A percentile compares a stretch with the other conserved stretches of the same genome.
Conservation (phyloP, 1,284 basidiomycete species). For the Tilletia walkeri region DNA sequence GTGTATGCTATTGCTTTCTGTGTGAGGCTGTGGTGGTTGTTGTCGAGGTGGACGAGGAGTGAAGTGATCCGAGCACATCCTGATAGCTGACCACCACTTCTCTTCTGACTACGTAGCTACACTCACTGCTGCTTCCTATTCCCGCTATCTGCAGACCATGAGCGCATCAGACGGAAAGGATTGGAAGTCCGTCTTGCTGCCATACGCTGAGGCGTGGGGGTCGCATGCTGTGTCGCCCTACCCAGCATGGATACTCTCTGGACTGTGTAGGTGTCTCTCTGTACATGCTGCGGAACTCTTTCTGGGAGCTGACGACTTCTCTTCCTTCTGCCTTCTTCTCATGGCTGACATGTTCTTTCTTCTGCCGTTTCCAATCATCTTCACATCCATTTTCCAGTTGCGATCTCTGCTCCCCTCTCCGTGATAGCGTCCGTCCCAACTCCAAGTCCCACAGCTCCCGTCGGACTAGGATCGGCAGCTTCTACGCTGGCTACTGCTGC, state of each 20-base stretch:
- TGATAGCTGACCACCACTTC: too few species aligned
- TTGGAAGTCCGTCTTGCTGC: background rate
- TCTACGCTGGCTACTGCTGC: background rate
- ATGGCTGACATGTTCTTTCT: background rate
- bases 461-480: background rate
- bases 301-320: too few species aligned
- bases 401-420: background rate
- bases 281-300: background rate
- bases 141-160: too few species aligned
- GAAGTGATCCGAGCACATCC: too few species aligned
- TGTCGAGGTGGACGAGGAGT: background rate
- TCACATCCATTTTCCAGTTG: background rate
- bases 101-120: too few species aligned
- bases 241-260: conserved; percentile 1
- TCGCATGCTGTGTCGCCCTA: conserved; percentile 4
- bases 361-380: background rate
- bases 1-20: background rate
- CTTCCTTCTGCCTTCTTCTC: background rate
- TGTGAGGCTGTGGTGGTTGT: background rate
- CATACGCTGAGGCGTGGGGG: background rate
- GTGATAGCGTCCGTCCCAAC: background rate
- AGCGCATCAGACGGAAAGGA: background rate
- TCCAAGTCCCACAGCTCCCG: background rate
- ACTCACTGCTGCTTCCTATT: too few species aligned
- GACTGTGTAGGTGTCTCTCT: conserved; percentile 8